phyloP scores from a whole-genome alignment of 1,139 yeast species.

The Debaryomycetaceae sp. region DNA sequence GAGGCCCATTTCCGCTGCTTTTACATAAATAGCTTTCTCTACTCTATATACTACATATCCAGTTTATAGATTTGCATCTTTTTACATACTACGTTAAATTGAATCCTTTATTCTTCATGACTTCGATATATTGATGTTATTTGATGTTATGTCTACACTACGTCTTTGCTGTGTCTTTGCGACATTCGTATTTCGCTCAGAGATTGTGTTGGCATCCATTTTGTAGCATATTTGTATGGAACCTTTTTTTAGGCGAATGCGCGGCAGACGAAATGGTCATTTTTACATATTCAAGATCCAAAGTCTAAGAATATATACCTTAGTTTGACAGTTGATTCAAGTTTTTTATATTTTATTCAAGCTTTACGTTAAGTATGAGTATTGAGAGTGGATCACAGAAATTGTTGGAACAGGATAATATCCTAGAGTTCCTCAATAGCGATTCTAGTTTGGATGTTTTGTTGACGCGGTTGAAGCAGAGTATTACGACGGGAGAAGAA shows the following conservation, averaged over 20 bases:
- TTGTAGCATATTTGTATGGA: neutral
- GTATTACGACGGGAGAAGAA: slow-evolving; percentile 80
- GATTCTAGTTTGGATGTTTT: slow-evolving; percentile 59
- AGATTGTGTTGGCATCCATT: too few relatives aligned
- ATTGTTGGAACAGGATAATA: slow-evolving; percentile 26
- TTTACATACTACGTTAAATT: too few relatives aligned
- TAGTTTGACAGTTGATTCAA: neutral
- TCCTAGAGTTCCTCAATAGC: slow-evolving; percentile 31
- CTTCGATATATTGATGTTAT: too few relatives aligned
- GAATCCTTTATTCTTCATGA: too few relatives aligned
- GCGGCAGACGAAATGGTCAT: neutral
- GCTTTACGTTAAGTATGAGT: slow-evolving; percentile 4
- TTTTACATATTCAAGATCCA: neutral
- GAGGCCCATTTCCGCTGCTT: slow-evolving; percentile 29
- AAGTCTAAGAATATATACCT: neutral
- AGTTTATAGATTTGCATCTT: neutral
- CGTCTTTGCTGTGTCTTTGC: too few relatives aligned
- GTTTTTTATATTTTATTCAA: neutral
- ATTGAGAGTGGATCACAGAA: slow-evolving; percentile 16
- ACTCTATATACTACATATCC: neutral
- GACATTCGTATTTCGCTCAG: too few relatives aligned
- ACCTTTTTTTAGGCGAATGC: neutral
- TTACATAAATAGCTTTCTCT: slow-evolving; percentile 8
- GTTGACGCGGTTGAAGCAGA: slow-evolving; percentile 70
- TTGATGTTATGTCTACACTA: too few relatives aligned